These are phyloP conservation scores for Saturnispora diversa DNA, from an alignment of 805 yeast genomes.

Conservation along the genomic window DNA sequence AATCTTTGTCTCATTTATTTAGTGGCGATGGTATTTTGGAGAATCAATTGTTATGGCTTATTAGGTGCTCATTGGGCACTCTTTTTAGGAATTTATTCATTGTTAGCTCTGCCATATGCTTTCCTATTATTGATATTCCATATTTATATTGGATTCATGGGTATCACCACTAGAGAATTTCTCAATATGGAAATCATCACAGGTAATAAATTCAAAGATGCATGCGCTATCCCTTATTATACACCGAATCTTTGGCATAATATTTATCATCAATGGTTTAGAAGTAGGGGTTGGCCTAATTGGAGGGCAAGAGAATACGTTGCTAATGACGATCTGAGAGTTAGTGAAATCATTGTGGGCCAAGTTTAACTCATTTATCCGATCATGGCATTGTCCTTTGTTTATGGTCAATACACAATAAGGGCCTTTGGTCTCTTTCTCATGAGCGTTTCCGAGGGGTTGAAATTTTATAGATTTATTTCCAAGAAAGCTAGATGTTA, in stretches of 20 bases:
- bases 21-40: conserved; percentile 27
- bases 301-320: conserved; percentile 6
- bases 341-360: conserved; percentile 2
- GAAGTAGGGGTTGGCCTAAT: conserved; percentile 34
- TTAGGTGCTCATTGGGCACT: conserved; percentile 35
- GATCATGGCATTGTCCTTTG: no score
- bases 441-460: no score
- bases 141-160: conserved; percentile 42
- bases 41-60: conserved; percentile 18
- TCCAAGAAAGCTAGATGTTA: no score
- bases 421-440: no score
- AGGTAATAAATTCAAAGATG: conserved; percentile 23
- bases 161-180: conserved; percentile 69
- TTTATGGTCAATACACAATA: no score
- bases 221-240: conserved; percentile 33
- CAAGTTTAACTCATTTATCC: background rate
- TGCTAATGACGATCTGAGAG: background rate
- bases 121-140: conserved; percentile 46
- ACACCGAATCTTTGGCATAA: conserved; percentile 28
- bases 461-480: no score
- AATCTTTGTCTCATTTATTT: conserved; percentile 26
- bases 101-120: conserved; percentile 48
- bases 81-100: conserved; percentile 44
- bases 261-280: conserved; percentile 28
- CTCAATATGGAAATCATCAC: conserved; percentile 37